Percentiles rank a stretch among this genome's conserved stretches.
Evolutionary conservation across 768 basidiomycete genomes (phyloP).

Genomic region (Gymnopilus dilepis): DNA sequence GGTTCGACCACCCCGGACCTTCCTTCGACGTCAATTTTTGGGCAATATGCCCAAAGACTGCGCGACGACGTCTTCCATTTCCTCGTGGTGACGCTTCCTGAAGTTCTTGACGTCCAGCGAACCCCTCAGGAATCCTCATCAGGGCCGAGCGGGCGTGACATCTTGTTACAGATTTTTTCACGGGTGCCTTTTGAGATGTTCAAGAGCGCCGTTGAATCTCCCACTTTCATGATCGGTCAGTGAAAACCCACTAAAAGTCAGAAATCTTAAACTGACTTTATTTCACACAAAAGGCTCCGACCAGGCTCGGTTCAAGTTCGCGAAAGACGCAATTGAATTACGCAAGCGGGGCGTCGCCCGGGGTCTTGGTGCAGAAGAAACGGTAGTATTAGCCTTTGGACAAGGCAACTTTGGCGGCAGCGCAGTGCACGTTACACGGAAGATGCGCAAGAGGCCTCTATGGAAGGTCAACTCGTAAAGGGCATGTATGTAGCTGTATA

Average conservation of each 20-base stretch:
- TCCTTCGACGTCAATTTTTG: constrained; percentile 66
- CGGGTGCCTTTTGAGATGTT: constrained; percentile 88
- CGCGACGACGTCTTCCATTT: constrained; percentile 81
- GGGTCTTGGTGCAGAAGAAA: constrained; percentile 78
- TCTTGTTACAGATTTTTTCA: constrained; percentile 75
- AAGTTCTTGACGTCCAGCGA: constrained; percentile 58
- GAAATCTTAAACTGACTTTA: constrained; percentile 24
- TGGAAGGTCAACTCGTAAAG: constrained; percentile 79
- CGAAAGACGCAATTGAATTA: constrained; percentile 85
- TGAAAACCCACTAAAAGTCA: constrained; percentile 6
- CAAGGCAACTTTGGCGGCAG: constrained; percentile 69
- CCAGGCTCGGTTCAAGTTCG: constrained; percentile 90
- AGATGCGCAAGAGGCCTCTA: constrained; percentile 82
- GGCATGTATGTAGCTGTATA: background rate
- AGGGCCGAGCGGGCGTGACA: constrained; percentile 63
- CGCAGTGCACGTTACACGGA: constrained; percentile 87
- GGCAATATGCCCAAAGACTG: constrained; percentile 75
- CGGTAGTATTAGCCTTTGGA: constrained; percentile 91
- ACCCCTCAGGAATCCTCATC: constrained; percentile 43
- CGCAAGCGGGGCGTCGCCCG: constrained; percentile 80
- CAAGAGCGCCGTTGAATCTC: constrained; percentile 81
- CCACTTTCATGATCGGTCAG: constrained; percentile 79
- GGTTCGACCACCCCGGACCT: constrained; percentile 56
- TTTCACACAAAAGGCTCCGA: constrained; percentile 62
- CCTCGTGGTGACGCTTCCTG: constrained; percentile 76